Percentiles rank a stretch among this genome's conserved stretches.
Evolutionary conservation across 345 rosid species (phyloP).

Genomic region (Salix brachista): DNA sequence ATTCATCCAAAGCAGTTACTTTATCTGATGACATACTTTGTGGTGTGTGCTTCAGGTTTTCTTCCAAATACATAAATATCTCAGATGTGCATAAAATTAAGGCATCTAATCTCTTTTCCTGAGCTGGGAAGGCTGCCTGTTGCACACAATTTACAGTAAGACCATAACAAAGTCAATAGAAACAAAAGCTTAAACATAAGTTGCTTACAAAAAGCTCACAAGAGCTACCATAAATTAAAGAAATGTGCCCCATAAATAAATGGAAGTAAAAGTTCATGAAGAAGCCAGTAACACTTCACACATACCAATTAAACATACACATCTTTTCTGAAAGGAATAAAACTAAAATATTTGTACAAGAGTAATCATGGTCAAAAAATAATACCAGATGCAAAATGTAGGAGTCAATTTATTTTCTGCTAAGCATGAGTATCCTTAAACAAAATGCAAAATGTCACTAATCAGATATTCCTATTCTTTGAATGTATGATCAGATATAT

Average conservation of each 20-base stretch:
- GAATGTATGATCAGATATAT: no score
- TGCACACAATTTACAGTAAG: slow-evolving; percentile 21
- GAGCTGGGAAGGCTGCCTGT: slow-evolving; percentile 93
- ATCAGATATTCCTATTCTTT: no score
- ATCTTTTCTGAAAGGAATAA: neutral
- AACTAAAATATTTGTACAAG: neutral
- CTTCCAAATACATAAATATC: slow-evolving; percentile 78
- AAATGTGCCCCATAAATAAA: neutral
- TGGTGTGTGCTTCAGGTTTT: slow-evolving; percentile 83
- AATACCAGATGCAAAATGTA: no score
- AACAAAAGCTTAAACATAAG: neutral
- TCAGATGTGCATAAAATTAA: slow-evolving; percentile 65
- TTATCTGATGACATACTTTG: slow-evolving; percentile 73
- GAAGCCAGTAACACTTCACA: neutral
- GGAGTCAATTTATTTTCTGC: no score
- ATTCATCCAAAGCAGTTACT: slow-evolving; percentile 77
- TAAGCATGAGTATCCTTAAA: no score
- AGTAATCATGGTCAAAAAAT: no score
- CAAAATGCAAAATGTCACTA: no score
- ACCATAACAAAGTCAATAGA: slow-evolving; percentile 16
- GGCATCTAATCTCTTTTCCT: slow-evolving; percentile 89
- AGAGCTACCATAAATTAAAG: neutral
- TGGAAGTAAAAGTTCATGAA: neutral
- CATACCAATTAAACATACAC: neutral
- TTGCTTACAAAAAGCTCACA: neutral